Evolutionary conservation across 164 flowering plant species (phyloP), one percentile per base, ranked within the genome.

Genomic region (Tetracentron sinense): DNA sequence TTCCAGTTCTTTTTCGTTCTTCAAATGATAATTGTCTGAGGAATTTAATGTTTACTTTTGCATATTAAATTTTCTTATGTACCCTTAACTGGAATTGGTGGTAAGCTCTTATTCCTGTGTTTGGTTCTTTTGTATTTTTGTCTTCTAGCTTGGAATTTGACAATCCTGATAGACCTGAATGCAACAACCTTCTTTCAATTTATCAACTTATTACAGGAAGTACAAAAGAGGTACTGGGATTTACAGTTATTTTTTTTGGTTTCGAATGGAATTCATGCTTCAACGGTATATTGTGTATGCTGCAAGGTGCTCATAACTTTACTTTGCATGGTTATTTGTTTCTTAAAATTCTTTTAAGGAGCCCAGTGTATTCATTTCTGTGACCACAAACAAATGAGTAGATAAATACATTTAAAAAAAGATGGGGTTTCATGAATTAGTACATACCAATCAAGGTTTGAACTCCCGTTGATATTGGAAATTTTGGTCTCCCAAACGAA

Each of bases 111-210:
- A 0, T 60, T 61, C 52, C 48, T 28, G 23, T 10, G 25, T 7
- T 23, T 56, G 42, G 42, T 50, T 56, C 33, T 60, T 47, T 51
- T 63, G 44, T 53, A 26, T 25, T 23, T 42, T 68, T 60, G 27
- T 66, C 30, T 8, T 66, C 29, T 78, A 92, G 96, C 51, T 62
- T 90, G 79, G 97, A 94, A 67, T 94, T 94, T 66, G 96, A 82
- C 77, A 90, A 91, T 80, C 91, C 93, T 49, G 90, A 86, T 49
- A 88, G 97, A 67, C 98, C 98, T 56, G 98, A 94, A 78, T 89
- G 95, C 76, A 85, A 78, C 82, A 94, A 94, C 73, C 98, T 94
- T 72, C 98, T 94, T 62, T 81, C 96, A 42, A 53, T 94, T 64
- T 94, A 89, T 79, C 97, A 94, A 76, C 80, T 94, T 28, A 59